Conservation (phyloP, 2,329 filamentous ascomycete species). For the Mycogone perniciosa region DNA sequence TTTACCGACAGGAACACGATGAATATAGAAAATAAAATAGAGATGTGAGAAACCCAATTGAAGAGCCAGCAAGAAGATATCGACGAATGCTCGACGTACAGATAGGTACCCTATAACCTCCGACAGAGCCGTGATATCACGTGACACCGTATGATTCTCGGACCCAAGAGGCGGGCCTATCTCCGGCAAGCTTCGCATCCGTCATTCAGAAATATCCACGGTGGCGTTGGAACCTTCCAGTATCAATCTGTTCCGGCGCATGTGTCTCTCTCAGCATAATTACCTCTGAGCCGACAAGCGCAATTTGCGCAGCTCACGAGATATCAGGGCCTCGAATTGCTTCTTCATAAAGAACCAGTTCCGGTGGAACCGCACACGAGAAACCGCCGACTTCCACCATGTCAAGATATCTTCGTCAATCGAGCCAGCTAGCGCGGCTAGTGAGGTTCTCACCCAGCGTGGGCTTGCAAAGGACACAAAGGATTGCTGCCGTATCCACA, state of each 20-base stretch:
- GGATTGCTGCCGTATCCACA: conserved; percentile 25
- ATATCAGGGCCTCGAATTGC: conserved; percentile 21
- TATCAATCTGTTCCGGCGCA: conserved; percentile 1
- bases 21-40: too few species aligned
- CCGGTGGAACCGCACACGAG: conserved; percentile 30
- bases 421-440: conserved; percentile 59
- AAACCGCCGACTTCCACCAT: conserved; percentile 38
- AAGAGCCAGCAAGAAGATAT: too few species aligned
- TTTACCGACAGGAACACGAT: too few species aligned
- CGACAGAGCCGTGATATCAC: conserved; percentile 15
- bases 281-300: conserved; percentile 13
- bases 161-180: conserved; percentile 15
- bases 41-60: not conserved
- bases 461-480: conserved; percentile 41
- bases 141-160: conserved; percentile 28
- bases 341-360: conserved; percentile 17
- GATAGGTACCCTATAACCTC: conserved; percentile 1
- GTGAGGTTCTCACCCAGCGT: conserved; percentile 50
- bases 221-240: conserved; percentile 11
- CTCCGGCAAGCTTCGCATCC: conserved; percentile 12
- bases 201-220: conserved; percentile 12
- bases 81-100: too few species aligned
- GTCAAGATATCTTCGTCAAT: conserved; percentile 61
- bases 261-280: conserved; percentile 1
- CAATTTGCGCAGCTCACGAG: conserved; percentile 26